Evolutionary conservation across 345 rosid genomes (phyloP).

Genomic region (Abelmoschus esculentus): DNA sequence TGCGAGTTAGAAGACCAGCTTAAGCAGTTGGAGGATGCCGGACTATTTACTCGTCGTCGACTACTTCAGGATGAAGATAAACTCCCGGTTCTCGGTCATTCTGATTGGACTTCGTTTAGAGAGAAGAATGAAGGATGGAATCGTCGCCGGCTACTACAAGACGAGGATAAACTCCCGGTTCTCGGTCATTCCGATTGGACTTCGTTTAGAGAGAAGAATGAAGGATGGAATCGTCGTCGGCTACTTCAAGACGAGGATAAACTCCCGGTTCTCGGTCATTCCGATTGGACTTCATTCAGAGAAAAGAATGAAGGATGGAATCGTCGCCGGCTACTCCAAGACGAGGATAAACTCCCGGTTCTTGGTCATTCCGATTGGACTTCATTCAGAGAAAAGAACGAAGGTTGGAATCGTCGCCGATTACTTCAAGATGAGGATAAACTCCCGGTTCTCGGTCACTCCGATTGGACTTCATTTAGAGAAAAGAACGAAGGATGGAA

Average conservation of each 20-base stretch:
- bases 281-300: not conserved
- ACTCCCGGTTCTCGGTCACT: no score
- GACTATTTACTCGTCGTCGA: no score
- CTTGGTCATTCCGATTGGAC: no score
- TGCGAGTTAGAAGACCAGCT: no score
- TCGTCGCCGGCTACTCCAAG: not conserved
- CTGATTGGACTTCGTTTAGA: not conserved
- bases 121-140: not conserved
- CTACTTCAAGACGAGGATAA: constrained; percentile 9
- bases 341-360: no score
- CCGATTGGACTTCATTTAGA: no score
- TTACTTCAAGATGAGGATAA: no score
- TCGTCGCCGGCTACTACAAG: not conserved
- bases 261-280: not conserved
- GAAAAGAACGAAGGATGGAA: no score
- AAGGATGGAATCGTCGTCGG: not conserved
- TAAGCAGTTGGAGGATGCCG: no score
- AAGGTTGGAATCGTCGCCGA: no score
- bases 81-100: not conserved
- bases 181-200: not conserved
- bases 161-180: not conserved
- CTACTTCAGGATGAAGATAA: constrained; percentile 9
- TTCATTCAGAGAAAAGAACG: no score
- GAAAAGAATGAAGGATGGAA: not conserved
- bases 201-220: not conserved